Conservation (phyloP, 306 rosid genomes). For the Oxytropis ochrocephala region DNA sequence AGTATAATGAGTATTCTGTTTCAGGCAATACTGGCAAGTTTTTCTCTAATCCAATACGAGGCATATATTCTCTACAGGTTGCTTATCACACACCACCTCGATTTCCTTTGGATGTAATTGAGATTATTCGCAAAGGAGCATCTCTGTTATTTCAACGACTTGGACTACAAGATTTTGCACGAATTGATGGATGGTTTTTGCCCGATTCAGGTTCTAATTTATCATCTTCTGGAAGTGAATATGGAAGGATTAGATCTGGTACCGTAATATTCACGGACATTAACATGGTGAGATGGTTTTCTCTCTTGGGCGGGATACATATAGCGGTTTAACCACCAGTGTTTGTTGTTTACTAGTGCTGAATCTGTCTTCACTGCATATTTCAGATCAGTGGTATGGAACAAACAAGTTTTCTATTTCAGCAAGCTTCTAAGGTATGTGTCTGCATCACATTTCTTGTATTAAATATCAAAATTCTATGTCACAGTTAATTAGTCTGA, state of each 20-base stretch:
- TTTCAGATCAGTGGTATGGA: constrained; percentile 97
- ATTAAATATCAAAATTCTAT: not conserved
- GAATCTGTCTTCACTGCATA: constrained; percentile 7
- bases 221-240: constrained; percentile 40
- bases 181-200: constrained; percentile 96
- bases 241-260: constrained; percentile 69
- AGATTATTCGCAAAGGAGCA: constrained; percentile 79
- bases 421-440: constrained; percentile 93
- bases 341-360: constrained; percentile 11
- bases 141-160: constrained; percentile 60
- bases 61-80: constrained; percentile 47
- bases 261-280: constrained; percentile 75
- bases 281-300: constrained; percentile 65
- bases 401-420: constrained; percentile 95
- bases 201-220: constrained; percentile 45
- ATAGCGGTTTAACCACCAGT: constrained; percentile 12
- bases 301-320: not conserved
- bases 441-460: not conserved
- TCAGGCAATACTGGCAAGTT: not conserved
- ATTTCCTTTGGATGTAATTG: constrained; percentile 68
- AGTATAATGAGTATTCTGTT: not conserved
- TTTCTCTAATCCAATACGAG: constrained; percentile 24
- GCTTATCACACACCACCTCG: constrained; percentile 96
- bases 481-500: not conserved
- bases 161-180: constrained; percentile 78